Percentiles rank a stretch among this genome's conserved stretches.
Evolutionary conservation across 495 filamentous ascomycete species (phyloP).

Genomic region (Daldinia bambusicola): DNA sequence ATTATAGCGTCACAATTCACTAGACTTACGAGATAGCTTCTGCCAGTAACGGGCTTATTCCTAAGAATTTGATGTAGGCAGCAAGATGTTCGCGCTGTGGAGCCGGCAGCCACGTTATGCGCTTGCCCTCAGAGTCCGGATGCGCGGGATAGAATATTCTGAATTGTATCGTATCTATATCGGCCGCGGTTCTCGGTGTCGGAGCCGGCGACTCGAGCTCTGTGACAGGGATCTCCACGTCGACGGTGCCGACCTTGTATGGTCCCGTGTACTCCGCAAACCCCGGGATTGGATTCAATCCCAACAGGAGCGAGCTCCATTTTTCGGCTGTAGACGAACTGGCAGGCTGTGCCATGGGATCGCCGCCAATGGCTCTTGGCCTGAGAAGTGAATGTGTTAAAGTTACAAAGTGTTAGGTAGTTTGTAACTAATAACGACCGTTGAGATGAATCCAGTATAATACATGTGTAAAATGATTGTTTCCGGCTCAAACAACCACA

Average conservation of each 20-base stretch:
- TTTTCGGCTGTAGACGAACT: slow-evolving; percentile 25
- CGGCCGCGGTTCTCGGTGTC: slow-evolving; percentile 59
- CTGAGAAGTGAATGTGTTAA: not conserved
- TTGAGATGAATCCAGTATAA: not conserved
- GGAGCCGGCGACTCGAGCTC: slow-evolving; percentile 64
- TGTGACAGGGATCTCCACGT: slow-evolving; percentile 75
- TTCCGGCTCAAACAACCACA: not conserved
- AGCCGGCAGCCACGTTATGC: slow-evolving; percentile 74
- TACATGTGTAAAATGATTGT: not conserved
- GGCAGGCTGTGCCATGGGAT: slow-evolving; percentile 31
- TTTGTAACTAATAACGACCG: not conserved
- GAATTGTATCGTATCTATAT: slow-evolving; percentile 74
- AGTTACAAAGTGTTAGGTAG: not conserved
- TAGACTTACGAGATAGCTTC: slow-evolving; percentile 68
- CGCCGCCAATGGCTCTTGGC: not conserved
- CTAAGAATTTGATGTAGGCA: slow-evolving; percentile 75
- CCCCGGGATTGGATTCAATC: slow-evolving; percentile 64
- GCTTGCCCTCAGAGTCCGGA: slow-evolving; percentile 52
- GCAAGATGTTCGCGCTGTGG: slow-evolving; percentile 75
- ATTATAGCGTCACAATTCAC: not conserved
- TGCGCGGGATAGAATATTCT: slow-evolving; percentile 78
- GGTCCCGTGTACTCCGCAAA: slow-evolving; percentile 78
- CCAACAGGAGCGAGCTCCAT: slow-evolving; percentile 49
- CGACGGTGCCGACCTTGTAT: slow-evolving; percentile 76
- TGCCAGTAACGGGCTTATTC: slow-evolving; percentile 63